Base-by-base conservation (phyloP, 345 rosid species). In the Dovyalis caffra region DNA sequence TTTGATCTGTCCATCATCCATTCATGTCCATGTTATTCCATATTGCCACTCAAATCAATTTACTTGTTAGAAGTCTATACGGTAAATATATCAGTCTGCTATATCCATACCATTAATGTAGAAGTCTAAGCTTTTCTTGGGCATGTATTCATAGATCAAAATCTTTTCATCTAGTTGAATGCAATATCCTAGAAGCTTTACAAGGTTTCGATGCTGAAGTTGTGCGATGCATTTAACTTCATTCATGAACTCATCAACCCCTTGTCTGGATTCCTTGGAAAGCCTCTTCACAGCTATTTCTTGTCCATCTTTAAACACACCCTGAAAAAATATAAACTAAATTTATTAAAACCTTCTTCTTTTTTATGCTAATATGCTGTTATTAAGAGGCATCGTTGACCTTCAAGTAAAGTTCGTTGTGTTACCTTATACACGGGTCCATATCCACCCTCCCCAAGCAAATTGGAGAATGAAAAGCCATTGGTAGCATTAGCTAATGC, bases 161-260 rank as follows among this genome's bases (percentile, higher is more conserved):
- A 76, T 68, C 35, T 38, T 76, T 9, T 76, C 78, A 26, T 76
- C 78, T 32, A 5, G 20, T 26, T 60, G 23, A 43, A 75, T 60
- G 73, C 73, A 75, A 60, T 65, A 75, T 23, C 78, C 78, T 3
- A 75, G 78, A 21, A 75, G 78, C 33, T 61, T 76, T 15, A 76
- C 78, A 15, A 76, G 78, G 34, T 76, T 76, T 8, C 78, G 38
- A 37, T 76, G 78, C 68, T 76, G 73, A 58, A 76, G 78, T 69
- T 76, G 69, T 1, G 72, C 73, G 4, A 76, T 76, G 38, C 49
- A 38, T 60, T 20, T 57, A 8, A 75, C 78, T 68, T 75, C 78
- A 68, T 75, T 68, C 31, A 53, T 68, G 73, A 75, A 75, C 34
- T 75, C 78, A 7, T 38, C 14, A 32, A 75, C 28, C 3, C 73